Evolutionary conservation across 805 yeast genomes (phyloP).

Genomic region (Kodamaea nitidulidarum): DNA sequence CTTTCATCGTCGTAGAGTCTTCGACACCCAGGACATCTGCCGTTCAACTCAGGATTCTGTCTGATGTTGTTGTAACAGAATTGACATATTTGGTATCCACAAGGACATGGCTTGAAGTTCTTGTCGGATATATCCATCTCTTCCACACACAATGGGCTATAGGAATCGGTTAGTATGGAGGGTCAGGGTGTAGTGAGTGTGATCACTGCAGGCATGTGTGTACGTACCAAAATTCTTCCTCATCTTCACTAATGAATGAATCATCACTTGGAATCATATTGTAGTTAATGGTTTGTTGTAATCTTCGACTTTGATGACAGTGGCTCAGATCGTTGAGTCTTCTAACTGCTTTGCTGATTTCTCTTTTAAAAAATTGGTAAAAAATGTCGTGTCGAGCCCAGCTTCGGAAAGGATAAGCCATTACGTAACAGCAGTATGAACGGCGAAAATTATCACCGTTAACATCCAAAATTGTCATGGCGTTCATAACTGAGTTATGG

Average conservation of each 20-base stretch:
- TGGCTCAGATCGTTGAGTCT: not conserved
- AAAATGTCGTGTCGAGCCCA: constrained; percentile 7
- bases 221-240: constrained; percentile 66
- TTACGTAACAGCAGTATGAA: constrained; percentile 1
- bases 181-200: too few relatives aligned
- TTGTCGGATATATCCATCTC: constrained; percentile 96
- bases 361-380: constrained; percentile 3
- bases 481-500: constrained; percentile 71
- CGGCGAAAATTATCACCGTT: not conserved
- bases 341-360: constrained; percentile 1
- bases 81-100: constrained; percentile 98
- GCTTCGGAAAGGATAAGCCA: not conserved
- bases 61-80: constrained; percentile 96
- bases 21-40: constrained; percentile 97
- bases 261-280: constrained; percentile 40
- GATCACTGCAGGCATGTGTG: not conserved
- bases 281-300: not conserved
- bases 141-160: constrained; percentile 91
- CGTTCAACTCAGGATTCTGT: constrained; percentile 91
- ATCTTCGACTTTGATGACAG: not conserved
- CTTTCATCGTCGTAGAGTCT: constrained; percentile 88
- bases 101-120: constrained; percentile 98
- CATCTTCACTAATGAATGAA: constrained; percentile 70
- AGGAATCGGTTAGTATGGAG: constrained; percentile 18
- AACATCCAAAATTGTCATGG: constrained; percentile 16